Base-by-base conservation (phyloP, 129 eudicot genomes). In the Helichrysum umbraculigerum region DNA sequence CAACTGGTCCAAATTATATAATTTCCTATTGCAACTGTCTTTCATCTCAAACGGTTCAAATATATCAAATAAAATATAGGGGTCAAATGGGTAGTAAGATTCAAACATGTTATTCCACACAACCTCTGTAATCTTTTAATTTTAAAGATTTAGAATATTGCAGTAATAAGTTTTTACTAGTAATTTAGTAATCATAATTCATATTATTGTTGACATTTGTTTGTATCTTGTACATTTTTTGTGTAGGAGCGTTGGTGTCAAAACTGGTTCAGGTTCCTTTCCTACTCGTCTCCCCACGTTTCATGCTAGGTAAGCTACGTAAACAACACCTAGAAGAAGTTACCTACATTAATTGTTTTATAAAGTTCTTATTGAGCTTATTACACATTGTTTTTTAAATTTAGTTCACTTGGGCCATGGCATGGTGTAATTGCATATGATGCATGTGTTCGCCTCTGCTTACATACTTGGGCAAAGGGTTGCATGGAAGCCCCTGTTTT, bases 391-490 rank as follows among this genome's bases (percentile, higher is more conserved):
- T 44, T 66, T 19, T 39, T 58, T 77, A 32, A 72, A 32, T 79
- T 69, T 82, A 91, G 97, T 14, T 82, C 89, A 22, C 87, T 86
- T 5, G 97, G 97, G 51, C 91, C 97, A 14, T 91, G 97, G 97
- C 94, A 91, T 81, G 89, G 87, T 39, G 91, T 91, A 51, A 79
- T 91, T 16, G 91, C 97, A 5, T 91, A 91, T 37, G 97, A 91
- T 71, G 94, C 97, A 28, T 91, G 97, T 74, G 97, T 88, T 72
- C 89, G 97, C 6, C 87, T 91, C 10, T 91, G 97, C 75, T 88
- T 91, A 39, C 91, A 91, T 86, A 91, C 97, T 39, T 91, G 97
- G 97, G 97, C 97, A 60, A 88, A 85, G 78, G 88, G 93, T 65
- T 91, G 97, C 81, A 83, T 83, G 94, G 94, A 91, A 81, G 97